Evolutionary conservation across 148 eudicot genomes (phyloP).

Genomic region (Tetragonia tetragonoides): DNA sequence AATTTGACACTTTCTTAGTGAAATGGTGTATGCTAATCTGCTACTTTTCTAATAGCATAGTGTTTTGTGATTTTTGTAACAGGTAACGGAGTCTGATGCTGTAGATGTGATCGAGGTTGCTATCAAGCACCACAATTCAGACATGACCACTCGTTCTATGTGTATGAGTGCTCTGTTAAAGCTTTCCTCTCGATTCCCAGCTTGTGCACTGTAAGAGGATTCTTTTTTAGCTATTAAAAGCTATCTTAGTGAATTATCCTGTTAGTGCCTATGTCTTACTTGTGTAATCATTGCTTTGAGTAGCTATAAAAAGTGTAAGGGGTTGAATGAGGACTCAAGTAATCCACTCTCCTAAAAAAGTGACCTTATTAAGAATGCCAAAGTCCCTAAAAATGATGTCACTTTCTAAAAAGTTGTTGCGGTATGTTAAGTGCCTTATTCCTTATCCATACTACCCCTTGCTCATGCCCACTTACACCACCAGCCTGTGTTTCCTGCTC

Average conservation of each 20-base stretch:
- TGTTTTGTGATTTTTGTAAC: slow-evolving; percentile 29
- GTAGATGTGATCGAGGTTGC: slow-evolving; percentile 78
- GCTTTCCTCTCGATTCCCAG: slow-evolving; percentile 91
- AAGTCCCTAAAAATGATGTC: too few species aligned
- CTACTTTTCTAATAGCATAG: background rate
- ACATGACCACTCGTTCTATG: slow-evolving; percentile 83
- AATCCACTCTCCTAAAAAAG: too few species aligned
- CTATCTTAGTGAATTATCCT: background rate
- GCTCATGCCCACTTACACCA: too few species aligned
- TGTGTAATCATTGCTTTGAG: background rate
- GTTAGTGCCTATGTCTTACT: background rate
- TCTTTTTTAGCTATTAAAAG: background rate
- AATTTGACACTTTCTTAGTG: background rate
- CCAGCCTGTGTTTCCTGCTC: too few species aligned
- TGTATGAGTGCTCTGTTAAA: slow-evolving; percentile 85
- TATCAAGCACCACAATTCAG: slow-evolving; percentile 61
- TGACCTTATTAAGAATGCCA: background rate
- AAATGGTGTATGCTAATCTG: background rate
- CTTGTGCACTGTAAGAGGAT: slow-evolving; percentile 73
- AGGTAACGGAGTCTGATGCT: slow-evolving; percentile 95
- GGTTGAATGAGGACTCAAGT: background rate
- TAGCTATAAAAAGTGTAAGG: background rate
- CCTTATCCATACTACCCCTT: too few species aligned
- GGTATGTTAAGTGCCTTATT: too few species aligned
- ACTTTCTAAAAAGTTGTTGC: too few species aligned